Conservation (phyloP, 352 stramenopile genomes). For the Pythium pectinolyticum region DNA sequence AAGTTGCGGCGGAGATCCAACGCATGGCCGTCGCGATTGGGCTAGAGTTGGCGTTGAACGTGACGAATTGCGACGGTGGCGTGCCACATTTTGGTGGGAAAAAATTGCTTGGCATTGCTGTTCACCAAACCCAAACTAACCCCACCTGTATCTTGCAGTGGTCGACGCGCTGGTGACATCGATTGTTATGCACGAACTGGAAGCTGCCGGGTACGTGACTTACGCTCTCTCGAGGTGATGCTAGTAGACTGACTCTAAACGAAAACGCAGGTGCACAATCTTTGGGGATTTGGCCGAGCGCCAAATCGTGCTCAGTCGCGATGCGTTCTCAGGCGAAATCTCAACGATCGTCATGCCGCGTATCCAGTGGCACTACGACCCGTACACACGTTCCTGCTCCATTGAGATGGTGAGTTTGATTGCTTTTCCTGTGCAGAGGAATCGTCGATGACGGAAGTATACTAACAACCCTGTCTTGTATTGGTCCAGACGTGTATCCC, state of each 20-base stretch:
- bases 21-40: constrained; percentile 9
- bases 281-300: constrained; percentile 21
- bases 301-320: constrained; percentile 26
- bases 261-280: constrained; percentile 15
- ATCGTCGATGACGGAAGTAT: no score
- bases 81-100: constrained; percentile 21
- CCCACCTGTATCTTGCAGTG: constrained; percentile 13
- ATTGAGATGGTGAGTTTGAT: constrained; percentile 18
- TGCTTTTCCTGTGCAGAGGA: no score
- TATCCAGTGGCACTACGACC: constrained; percentile 26
- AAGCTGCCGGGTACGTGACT: constrained; percentile 24
- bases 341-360: constrained; percentile 25
- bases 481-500: constrained; percentile 31
- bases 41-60: constrained; percentile 9
- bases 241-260: neutral
- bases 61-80: constrained; percentile 8
- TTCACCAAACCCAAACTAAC: neutral
- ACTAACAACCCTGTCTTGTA: no score
- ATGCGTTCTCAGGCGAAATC: constrained; percentile 17
- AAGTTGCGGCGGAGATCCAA: constrained; percentile 13
- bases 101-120: neutral
- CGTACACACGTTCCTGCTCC: constrained; percentile 4
- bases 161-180: constrained; percentile 29
- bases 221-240: constrained; percentile 5
- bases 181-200: constrained; percentile 29